phyloP scores from a whole-genome alignment of 2,329 filamentous ascomycete genomes.

The Ophioceras dolichostomum region DNA sequence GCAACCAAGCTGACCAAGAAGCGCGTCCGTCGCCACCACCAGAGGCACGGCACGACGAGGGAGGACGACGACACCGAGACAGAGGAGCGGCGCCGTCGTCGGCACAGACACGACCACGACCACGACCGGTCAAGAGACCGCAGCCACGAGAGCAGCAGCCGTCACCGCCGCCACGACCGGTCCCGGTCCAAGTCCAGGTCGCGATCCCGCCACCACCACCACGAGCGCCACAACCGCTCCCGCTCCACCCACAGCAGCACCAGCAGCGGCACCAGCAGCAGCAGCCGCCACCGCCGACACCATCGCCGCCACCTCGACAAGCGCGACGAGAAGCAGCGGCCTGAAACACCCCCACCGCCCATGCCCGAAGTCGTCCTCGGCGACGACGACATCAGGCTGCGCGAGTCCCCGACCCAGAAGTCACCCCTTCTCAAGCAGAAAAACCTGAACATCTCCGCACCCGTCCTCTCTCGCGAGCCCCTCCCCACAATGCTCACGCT shows the following conservation, averaged over 20 bases:
- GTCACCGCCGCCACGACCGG: slow-evolving; percentile 9
- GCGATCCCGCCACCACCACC: slow-evolving; percentile 15
- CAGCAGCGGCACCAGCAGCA: slow-evolving; percentile 6
- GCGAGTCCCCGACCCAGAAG: slow-evolving; percentile 8
- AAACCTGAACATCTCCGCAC: slow-evolving; percentile 29
- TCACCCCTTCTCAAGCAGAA: background rate
- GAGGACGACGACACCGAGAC: slow-evolving; percentile 2
- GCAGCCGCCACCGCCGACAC: slow-evolving; percentile 10
- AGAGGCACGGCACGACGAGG: slow-evolving; percentile 13
- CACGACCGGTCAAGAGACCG: slow-evolving; percentile 7
- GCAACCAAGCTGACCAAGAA: slow-evolving; percentile 38
- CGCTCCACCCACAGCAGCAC: slow-evolving; percentile 9
- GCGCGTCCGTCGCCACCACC: slow-evolving; percentile 22
- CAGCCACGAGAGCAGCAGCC: slow-evolving; percentile 10
- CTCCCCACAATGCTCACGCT: slow-evolving; percentile 32
- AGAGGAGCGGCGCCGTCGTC: slow-evolving; percentile 3
- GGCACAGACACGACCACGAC: slow-evolving; percentile 2
- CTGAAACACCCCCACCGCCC: background rate
- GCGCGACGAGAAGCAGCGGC: slow-evolving; percentile 6
- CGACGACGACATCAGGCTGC: slow-evolving; percentile 7
- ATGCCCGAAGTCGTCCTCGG: slow-evolving; percentile 5
- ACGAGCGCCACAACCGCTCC: slow-evolving; percentile 13
- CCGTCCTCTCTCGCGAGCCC: slow-evolving; percentile 34
- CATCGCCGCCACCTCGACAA: slow-evolving; percentile 11
- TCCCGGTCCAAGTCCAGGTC: too few relatives aligned